Evolutionary conservation across 352 stramenopile genomes (phyloP).

Genomic region (Phytophthora boehmeriae): DNA sequence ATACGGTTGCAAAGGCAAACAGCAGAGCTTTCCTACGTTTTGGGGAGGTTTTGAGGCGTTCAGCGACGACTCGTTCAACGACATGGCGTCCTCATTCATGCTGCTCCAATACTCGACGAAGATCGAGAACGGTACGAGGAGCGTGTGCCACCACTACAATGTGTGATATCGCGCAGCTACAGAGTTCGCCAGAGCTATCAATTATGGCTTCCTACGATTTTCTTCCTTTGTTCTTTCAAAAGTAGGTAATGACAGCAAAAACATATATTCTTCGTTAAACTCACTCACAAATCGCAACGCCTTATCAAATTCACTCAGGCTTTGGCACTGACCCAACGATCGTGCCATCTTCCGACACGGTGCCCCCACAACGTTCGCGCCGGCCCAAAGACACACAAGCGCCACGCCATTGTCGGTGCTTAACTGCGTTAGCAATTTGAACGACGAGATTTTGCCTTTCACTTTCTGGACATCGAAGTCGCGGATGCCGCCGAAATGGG

Average conservation of each 20-base stretch:
- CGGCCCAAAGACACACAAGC: constrained; percentile 26
- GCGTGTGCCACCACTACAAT: too few relatives aligned
- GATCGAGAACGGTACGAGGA: constrained; percentile 4
- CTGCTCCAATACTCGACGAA: constrained; percentile 7
- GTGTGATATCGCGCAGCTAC: too few relatives aligned
- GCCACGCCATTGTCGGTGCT: constrained; percentile 17
- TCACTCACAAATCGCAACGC: constrained; percentile 1
- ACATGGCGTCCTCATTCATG: constrained; percentile 15
- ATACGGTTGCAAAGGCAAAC: too few relatives aligned
- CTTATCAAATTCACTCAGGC: neutral
- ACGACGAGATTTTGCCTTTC: constrained; percentile 21
- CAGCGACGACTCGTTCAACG: too few relatives aligned
- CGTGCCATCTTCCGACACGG: constrained; percentile 17
- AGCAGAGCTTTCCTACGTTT: too few relatives aligned
- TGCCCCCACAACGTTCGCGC: constrained; percentile 23
- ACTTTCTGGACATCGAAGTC: constrained; percentile 22
- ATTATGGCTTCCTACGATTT: too few relatives aligned
- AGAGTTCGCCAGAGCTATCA: too few relatives aligned
- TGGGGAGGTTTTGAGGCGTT: too few relatives aligned
- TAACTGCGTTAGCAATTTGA: constrained; percentile 13
- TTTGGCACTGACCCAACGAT: constrained; percentile 19
- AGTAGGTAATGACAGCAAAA: too few relatives aligned
- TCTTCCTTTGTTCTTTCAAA: too few relatives aligned
- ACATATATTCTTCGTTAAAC: neutral
- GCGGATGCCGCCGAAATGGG: constrained; percentile 21